A percentile compares a stretch with the other conserved stretches of the same genome.
These are phyloP conservation scores for Arabidopsis arenosa DNA, from an alignment of 345 rosid species.

Conservation along the genomic window DNA sequence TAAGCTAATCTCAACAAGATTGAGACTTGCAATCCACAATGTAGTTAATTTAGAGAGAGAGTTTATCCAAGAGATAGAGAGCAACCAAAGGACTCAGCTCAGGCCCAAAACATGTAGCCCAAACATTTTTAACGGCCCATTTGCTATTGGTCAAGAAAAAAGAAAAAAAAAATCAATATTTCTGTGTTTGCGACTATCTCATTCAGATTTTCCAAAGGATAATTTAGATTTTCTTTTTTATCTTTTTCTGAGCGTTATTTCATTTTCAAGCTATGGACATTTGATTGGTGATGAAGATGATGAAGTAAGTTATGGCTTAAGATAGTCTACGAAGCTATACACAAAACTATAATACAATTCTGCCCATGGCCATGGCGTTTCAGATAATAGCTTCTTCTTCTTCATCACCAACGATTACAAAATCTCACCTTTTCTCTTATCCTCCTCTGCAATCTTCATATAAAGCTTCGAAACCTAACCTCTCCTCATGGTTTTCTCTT, in stretches of 20 bases:
- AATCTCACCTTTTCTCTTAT: slow-evolving; percentile 33
- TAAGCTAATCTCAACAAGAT: not conserved
- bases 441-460: slow-evolving; percentile 43
- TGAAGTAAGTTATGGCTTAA: slow-evolving; percentile 36
- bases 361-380: slow-evolving; percentile 55
- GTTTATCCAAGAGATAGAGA: too few species aligned
- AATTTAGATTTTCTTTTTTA: slow-evolving; percentile 16
- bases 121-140: slow-evolving; percentile 22
- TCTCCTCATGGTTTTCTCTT: slow-evolving; percentile 47
- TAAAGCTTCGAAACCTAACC: slow-evolving; percentile 46
- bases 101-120: slow-evolving; percentile 5
- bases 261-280: slow-evolving; percentile 30
- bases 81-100: too few species aligned
- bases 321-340: slow-evolving; percentile 18
- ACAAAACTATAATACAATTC: slow-evolving; percentile 25
- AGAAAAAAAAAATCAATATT: not conserved
- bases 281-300: slow-evolving; percentile 36
- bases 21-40: not conserved
- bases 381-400: slow-evolving; percentile 50
- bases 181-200: slow-evolving; percentile 29
- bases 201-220: slow-evolving; percentile 37
- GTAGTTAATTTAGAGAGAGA: not conserved
- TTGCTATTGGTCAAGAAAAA: not conserved
- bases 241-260: slow-evolving; percentile 1
- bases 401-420: slow-evolving; percentile 46